Conservation (phyloP, 805 yeast species). For the Saccharomycopsis schoenii region DNA sequence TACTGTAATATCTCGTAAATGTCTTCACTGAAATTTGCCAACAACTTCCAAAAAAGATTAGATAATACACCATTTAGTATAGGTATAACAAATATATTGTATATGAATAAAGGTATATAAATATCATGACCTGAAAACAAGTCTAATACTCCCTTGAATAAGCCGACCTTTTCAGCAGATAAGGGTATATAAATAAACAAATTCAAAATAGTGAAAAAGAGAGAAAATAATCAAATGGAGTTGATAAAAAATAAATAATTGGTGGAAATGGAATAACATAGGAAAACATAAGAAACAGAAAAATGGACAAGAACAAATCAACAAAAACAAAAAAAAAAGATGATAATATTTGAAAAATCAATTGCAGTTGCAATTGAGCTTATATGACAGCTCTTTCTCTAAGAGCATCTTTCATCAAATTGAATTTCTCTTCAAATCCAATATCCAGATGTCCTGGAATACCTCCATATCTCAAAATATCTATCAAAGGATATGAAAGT, state of each 20-base stretch:
- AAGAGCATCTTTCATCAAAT: conserved; percentile 59
- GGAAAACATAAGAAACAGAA: neutral
- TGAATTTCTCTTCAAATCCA: conserved; percentile 36
- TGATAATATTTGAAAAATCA: neutral
- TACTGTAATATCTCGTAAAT: no score
- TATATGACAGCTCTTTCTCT: conserved; percentile 24
- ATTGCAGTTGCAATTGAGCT: neutral
- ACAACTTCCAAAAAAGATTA: neutral
- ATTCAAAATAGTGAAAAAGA: neutral
- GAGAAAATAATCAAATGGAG: neutral
- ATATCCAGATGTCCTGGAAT: conserved; percentile 39
- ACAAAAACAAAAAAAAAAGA: neutral
- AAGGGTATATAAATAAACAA: neutral
- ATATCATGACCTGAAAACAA: neutral
- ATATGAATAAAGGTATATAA: neutral
- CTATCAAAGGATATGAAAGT: conserved; percentile 50
- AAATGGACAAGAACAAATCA: neutral
- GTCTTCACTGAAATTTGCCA: neutral
- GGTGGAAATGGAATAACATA: neutral
- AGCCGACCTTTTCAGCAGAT: neutral
- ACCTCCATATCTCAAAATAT: conserved; percentile 37
- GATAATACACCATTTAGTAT: neutral
- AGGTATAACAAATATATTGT: neutral
- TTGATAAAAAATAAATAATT: neutral
- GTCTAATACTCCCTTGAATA: neutral